A percentile compares a stretch with the other conserved stretches of the same genome.
Conservation (phyloP, 306 rosid genomes). For the Hippophae rhamnoides region DNA sequence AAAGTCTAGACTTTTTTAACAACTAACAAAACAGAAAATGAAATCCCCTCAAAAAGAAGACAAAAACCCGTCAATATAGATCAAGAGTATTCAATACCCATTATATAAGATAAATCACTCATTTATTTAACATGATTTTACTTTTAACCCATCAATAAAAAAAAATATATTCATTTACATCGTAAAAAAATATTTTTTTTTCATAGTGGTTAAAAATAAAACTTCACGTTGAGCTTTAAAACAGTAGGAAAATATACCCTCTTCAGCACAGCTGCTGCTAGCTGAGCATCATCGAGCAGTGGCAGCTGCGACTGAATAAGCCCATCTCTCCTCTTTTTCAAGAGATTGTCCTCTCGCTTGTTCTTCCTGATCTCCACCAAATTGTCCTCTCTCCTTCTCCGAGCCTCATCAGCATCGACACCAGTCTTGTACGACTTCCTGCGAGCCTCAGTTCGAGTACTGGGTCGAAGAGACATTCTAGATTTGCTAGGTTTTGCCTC, state of each 20-base stretch:
- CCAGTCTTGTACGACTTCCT: constrained; percentile 56
- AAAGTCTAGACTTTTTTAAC: neutral
- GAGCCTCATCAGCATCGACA: constrained; percentile 55
- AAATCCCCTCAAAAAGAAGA: neutral
- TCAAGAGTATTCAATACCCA: neutral
- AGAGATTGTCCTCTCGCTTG: constrained; percentile 49
- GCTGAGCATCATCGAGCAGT: constrained; percentile 30
- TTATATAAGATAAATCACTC: neutral
- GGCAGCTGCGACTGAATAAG: constrained; percentile 37
- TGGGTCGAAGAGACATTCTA: constrained; percentile 58
- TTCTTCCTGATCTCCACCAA: constrained; percentile 59
- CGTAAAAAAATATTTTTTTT: too few relatives aligned
- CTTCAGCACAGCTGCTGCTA: constrained; percentile 24
- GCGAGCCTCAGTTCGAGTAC: constrained; percentile 38
- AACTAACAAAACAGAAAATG: neutral
- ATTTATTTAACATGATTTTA: too few relatives aligned
- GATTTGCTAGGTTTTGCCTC: too few relatives aligned
- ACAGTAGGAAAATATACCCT: constrained; percentile 18
- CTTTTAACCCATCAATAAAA: too few relatives aligned
- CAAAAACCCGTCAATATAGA: neutral
- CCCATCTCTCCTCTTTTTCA: constrained; percentile 54
- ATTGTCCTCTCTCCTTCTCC: constrained; percentile 54
- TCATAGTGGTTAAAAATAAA: too few relatives aligned
- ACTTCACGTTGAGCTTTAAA: neutral
- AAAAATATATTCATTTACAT: too few relatives aligned